Evolutionary conservation across 2,329 filamentous ascomycete species (phyloP).

Genomic region (Fusarium penzigii): DNA sequence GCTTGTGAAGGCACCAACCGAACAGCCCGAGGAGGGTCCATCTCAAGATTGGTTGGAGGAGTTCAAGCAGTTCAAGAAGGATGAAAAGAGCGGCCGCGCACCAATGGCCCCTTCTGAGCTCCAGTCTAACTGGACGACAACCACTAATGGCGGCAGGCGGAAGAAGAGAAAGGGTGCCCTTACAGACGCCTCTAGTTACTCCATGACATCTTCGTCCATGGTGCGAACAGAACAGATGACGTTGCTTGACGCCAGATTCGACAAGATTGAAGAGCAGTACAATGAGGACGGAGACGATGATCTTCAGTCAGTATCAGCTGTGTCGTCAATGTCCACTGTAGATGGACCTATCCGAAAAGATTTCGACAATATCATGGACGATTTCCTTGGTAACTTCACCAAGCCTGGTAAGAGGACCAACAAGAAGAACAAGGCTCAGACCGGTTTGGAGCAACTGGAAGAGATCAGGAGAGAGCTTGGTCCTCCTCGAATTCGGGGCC

Average conservation of each 20-base stretch:
- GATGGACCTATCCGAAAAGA: slow-evolving; percentile 70
- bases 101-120: slow-evolving; percentile 55
- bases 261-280: slow-evolving; percentile 82
- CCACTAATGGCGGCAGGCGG: slow-evolving; percentile 74
- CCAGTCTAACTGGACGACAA: slow-evolving; percentile 73
- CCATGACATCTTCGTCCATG: slow-evolving; percentile 87
- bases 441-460: slow-evolving; percentile 84
- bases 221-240: slow-evolving; percentile 85
- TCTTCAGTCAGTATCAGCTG: slow-evolving; percentile 58
- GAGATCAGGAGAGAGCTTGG: slow-evolving; percentile 83
- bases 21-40: slow-evolving; percentile 59
- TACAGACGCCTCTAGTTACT: slow-evolving; percentile 84
- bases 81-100: slow-evolving; percentile 55
- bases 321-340: slow-evolving; percentile 66
- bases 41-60: slow-evolving; percentile 87
- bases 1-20: slow-evolving; percentile 46
- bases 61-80: slow-evolving; percentile 93
- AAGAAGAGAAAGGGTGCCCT: slow-evolving; percentile 97
- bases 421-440: slow-evolving; percentile 79
- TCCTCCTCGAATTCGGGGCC: slow-evolving; percentile 62
- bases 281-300: slow-evolving; percentile 52
- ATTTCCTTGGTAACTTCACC: slow-evolving; percentile 78
- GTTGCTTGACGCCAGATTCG: slow-evolving; percentile 86
- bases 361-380: slow-evolving; percentile 89
- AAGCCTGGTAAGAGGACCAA: slow-evolving; percentile 72